Evolutionary conservation across 2,329 filamentous ascomycete genomes (phyloP), one percentile per base, ranked within the genome.

Genomic region (Colletotrichum sojae): DNA sequence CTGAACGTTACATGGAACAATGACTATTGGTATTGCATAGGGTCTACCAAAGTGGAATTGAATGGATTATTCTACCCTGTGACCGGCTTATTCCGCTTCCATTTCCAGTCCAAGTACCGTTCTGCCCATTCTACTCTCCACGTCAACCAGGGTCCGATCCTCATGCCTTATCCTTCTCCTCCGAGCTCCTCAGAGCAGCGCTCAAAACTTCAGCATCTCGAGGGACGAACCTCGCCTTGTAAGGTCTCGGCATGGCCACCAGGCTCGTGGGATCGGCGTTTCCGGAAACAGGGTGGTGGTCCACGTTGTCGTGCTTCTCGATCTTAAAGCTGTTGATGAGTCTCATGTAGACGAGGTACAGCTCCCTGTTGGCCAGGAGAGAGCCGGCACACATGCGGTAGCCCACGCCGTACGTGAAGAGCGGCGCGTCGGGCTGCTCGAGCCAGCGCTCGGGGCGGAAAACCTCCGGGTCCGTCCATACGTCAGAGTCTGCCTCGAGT

Each of bases 341-440:
- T 36, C 90, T 84, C 78, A 91, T 84, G 74, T 89, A 91, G 12
- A 90, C 82, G 10, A 91, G 81, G 69, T 92, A 92, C 18, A 92
- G 80, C 75, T 92, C 90, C 2, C 89, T 82, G 73, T 91, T 91
- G 12, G 89, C 89, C 2, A 91, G 81, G 46, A 90, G 74, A 1
- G 85, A 89, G 45, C 89, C 90, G 0, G 89, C 89, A 70, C 90
- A 92, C 90, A 92, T 92, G 46, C 89, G 85, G 71, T 91, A 91
- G 1, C 90, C 90, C 10, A 91, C 81, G 0, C 90, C 90, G 67
- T 91, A 91, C 0, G 89, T 90, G 76, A 91, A 91, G 13, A 91
- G 77, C 1, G 89, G 89, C 4, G 88, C 88, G 31, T 91, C 88
- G 0, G 89, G 88, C 55, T 89, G 84, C 75, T 90, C 87, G 12